Evolutionary conservation across 2,329 filamentous ascomycete genomes (phyloP).

Genomic region (Setomelanomma holmii): DNA sequence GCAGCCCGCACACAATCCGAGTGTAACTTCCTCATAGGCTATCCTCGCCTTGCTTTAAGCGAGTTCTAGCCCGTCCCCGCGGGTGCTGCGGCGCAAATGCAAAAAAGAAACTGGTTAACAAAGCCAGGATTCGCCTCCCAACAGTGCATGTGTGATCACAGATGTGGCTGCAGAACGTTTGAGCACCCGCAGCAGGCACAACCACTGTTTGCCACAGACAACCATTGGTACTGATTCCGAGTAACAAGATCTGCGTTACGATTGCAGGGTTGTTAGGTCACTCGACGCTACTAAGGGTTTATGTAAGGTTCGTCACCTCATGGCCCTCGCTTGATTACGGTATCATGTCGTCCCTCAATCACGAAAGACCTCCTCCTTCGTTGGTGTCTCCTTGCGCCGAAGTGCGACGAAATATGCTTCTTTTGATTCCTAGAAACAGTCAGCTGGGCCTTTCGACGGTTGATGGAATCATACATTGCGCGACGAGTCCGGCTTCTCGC

Average conservation of each 20-base stretch:
- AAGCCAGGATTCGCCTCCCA: conserved; percentile 15
- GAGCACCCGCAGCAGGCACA: background rate
- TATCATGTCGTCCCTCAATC: conserved; percentile 20
- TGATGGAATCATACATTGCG: conserved; percentile 67
- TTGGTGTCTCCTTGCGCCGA: conserved; percentile 65
- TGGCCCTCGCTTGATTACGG: background rate
- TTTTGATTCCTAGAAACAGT: conserved; percentile 70
- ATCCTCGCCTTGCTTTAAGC: conserved; percentile 19
- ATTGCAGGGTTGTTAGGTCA: no score
- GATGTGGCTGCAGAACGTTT: conserved; percentile 23
- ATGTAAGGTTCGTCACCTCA: no score
- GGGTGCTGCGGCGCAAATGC: conserved; percentile 13
- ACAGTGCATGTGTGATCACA: conserved; percentile 19
- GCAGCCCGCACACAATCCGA: conserved; percentile 10
- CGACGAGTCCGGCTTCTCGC: conserved; percentile 92
- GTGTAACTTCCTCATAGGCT: conserved; percentile 21
- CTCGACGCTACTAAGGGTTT: no score
- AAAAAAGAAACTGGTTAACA: conserved; percentile 9
- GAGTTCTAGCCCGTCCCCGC: conserved; percentile 21
- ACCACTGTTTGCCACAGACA: background rate
- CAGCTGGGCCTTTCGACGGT: background rate
- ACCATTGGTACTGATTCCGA: background rate
- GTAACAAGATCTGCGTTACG: background rate
- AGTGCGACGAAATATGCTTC: conserved; percentile 88
- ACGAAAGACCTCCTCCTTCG: conserved; percentile 55